Base-by-base conservation (phyloP, 805 yeast genomes). In the Scheffersomyces stipitis region DNA sequence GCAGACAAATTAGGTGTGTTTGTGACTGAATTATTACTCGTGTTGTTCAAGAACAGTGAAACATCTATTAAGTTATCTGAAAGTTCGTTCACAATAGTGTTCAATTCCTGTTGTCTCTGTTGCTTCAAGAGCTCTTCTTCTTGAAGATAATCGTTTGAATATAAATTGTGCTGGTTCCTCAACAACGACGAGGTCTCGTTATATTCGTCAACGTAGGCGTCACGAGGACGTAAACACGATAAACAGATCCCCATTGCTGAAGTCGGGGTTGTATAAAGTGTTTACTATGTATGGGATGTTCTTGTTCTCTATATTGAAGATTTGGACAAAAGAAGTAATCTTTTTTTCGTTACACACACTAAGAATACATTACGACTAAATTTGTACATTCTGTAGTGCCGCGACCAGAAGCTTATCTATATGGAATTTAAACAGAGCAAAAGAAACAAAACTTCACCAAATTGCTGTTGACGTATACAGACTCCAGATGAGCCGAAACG, bases 161-260 rank as follows among this genome's bases (percentile, higher is more conserved):
- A 53, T n/a, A 45, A 26, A 28, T 49, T 52, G 33, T 46, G 46
- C 30, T 53, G 58, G 45, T 53, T 52, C 27, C 56, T 48, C 18
- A 64, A 49, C 6, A 64, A 42, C 15, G 72, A 64, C 12, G 75
- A 42, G 30, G 67, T 63, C 41, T 73, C 77, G 37, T 67, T 60
- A 36, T 42, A 41, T 6, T 62, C 68, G 16, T 65, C 69, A 20
- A 58, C 73, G 30, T 62, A 67, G 14, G 58, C 66, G 13, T 55
- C 60, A 24, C 32, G 40, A 4, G 58, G 54, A 28, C 58, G 46
- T 13, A 74, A 56, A 45, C 79, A 74, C 13, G 79, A 74, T 28
- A 73, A 56, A 49, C 79, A 74, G 35, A 60, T 43, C 26, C 80
- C 80, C 80, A 74, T 74, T n/a, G n/a, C n/a, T n/a, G n/a, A n/a